A percentile compares a stretch with the other conserved stretches of the same genome.
Conservation (phyloP, 345 rosid species). For the Eucalyptus curtisii region DNA sequence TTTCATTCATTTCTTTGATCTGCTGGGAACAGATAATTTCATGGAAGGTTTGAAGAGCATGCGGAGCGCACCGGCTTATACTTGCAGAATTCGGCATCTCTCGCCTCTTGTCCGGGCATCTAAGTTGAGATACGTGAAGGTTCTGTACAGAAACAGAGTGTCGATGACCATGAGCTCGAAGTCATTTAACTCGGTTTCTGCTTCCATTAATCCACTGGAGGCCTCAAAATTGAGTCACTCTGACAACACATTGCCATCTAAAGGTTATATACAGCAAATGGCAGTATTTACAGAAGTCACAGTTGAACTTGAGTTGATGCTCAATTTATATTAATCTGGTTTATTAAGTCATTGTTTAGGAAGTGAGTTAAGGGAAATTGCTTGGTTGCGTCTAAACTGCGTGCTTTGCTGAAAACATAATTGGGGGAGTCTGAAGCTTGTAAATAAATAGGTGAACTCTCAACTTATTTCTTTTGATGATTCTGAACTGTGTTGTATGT, state of each 20-base stretch:
- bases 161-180: constrained; percentile 17
- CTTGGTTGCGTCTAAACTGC: background rate
- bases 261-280: constrained; percentile 20
- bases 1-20: background rate
- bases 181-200: constrained; percentile 27
- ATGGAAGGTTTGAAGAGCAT: constrained; percentile 54
- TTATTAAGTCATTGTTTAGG: background rate
- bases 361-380: background rate
- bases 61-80: constrained; percentile 16
- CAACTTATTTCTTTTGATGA: background rate
- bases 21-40: constrained; percentile 12
- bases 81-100: constrained; percentile 10
- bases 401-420: background rate
- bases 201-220: constrained; percentile 42
- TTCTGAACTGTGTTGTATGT: background rate
- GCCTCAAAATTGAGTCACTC: constrained; percentile 17
- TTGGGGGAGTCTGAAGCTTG: background rate
- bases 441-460: background rate
- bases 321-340: background rate
- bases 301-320: background rate
- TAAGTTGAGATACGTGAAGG: constrained; percentile 11
- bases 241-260: constrained; percentile 38
- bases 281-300: background rate
- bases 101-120: constrained; percentile 8
- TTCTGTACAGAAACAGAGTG: constrained; percentile 4